Evolutionary conservation across 495 filamentous ascomycete genomes (phyloP).

Genomic region (Podospora pseudoanserina): DNA sequence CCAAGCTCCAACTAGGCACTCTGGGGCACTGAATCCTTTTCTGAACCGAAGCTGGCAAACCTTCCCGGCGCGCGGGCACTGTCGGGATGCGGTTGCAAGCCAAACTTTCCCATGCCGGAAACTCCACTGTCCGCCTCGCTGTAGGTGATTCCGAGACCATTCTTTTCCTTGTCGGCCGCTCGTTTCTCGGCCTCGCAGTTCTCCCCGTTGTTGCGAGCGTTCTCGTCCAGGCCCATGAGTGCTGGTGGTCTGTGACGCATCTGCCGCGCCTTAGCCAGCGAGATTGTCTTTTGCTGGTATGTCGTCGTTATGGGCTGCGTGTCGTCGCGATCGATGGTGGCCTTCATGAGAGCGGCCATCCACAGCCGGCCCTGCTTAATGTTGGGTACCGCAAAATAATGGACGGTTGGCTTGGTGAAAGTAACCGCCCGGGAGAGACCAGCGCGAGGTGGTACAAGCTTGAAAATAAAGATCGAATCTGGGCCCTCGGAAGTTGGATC

Average conservation of each 20-base stretch:
- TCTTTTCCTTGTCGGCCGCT: constrained; percentile 22
- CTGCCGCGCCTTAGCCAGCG: constrained; percentile 73
- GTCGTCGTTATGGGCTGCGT: constrained; percentile 72
- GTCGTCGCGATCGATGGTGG: constrained; percentile 94
- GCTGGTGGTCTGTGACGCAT: constrained; percentile 86
- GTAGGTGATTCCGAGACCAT: constrained; percentile 49
- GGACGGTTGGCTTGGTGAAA: constrained; percentile 93
- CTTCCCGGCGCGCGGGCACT: constrained; percentile 33
- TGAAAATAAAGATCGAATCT: constrained; percentile 90
- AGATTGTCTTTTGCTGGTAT: constrained; percentile 94
- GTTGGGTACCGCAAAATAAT: constrained; percentile 95
- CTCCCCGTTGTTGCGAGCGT: constrained; percentile 36
- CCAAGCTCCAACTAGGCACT: constrained; percentile 36
- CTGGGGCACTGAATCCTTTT: constrained; percentile 39
- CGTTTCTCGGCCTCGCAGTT: constrained; percentile 20
- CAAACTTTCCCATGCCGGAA: constrained; percentile 46
- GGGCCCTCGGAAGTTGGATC: constrained; percentile 40
- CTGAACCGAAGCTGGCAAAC: constrained; percentile 29
- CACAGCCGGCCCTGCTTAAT: constrained; percentile 82
- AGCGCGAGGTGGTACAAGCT: constrained; percentile 84
- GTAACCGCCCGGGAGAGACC: constrained; percentile 89
- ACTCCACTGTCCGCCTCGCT: constrained; percentile 48
- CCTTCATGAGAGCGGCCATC: constrained; percentile 99
- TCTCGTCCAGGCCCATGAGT: constrained; percentile 68
- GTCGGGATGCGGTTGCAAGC: constrained; percentile 35